Evolutionary conservation across 108 stramenopile species (phyloP).

Genomic region (Pelagomonas calceolata): DNA sequence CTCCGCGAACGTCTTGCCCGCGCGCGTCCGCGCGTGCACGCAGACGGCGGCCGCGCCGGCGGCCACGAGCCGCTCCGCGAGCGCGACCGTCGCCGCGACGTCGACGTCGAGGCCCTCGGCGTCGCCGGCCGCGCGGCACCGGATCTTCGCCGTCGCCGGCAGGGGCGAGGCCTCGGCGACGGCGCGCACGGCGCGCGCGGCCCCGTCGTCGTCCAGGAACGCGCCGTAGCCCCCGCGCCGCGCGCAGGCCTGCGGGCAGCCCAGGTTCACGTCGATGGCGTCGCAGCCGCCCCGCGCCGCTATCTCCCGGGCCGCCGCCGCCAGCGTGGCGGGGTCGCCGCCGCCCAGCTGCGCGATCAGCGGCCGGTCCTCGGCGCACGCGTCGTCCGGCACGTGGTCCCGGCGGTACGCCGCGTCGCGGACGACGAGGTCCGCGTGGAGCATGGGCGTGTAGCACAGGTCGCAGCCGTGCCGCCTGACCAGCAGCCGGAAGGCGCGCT

Average conservation of each 20-base stretch:
- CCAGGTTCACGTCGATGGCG: constrained; percentile 93
- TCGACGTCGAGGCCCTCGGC: too few species aligned
- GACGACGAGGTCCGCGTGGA: background rate
- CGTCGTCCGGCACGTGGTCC: background rate
- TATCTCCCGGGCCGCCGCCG: background rate
- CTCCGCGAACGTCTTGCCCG: background rate
- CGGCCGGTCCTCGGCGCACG: background rate
- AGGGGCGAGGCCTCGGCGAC: background rate
- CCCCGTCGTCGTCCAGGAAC: constrained; percentile 69
- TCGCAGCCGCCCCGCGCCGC: constrained; percentile 29
- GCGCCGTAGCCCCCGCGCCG: constrained; percentile 87
- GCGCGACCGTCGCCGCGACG: background rate
- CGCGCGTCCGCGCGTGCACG: background rate
- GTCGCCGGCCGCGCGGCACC: background rate
- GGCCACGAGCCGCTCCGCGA: background rate
- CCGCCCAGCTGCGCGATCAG: background rate
- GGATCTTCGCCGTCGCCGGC: background rate
- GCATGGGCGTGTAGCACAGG: background rate
- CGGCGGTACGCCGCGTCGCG: background rate
- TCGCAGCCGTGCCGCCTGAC: background rate
- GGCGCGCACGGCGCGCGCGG: background rate
- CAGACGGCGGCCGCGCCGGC: background rate
- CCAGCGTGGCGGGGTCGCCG: background rate
- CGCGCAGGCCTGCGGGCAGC: constrained; percentile 92
- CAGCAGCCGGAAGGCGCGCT: background rate